phyloP scores from a whole-genome alignment of 768 basidiomycete genomes.

The Epithele typhae region DNA sequence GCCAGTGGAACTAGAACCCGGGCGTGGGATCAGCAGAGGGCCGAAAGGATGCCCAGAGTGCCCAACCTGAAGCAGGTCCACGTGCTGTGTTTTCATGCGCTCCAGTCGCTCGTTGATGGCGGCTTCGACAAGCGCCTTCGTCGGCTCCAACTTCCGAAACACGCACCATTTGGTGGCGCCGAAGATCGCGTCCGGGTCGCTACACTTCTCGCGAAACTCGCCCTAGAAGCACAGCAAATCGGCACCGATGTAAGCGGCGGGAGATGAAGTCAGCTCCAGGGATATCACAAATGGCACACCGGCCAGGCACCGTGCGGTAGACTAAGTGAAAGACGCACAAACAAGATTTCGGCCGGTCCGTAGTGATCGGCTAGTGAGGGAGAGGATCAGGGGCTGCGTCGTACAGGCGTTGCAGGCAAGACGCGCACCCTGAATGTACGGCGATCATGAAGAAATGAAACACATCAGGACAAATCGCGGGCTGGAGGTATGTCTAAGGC shows the following conservation, averaged over 20 bases:
- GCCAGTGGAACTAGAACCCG: constrained; percentile 75
- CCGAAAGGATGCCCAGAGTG: background rate
- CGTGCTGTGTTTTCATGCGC: constrained; percentile 52
- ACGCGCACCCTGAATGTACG: constrained; percentile 5
- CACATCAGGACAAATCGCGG: too few species aligned
- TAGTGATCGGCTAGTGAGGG: constrained; percentile 73
- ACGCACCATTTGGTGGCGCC: constrained; percentile 89
- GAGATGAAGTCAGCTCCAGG: too few species aligned
- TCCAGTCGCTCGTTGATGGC: constrained; percentile 67
- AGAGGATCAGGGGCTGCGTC: background rate
- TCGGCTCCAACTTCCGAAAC: constrained; percentile 49
- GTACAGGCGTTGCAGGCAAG: background rate
- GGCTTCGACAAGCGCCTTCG: constrained; percentile 53
- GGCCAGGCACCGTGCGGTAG: too few species aligned
- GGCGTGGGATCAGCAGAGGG: background rate
- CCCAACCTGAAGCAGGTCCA: constrained; percentile 72
- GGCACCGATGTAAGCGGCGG: too few species aligned
- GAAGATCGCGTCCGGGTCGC: constrained; percentile 39
- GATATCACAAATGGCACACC: too few species aligned
- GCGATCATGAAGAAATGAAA: too few species aligned
- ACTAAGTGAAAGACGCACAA: constrained; percentile 51
- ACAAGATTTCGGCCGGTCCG: constrained; percentile 77
- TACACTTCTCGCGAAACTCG: constrained; percentile 49
- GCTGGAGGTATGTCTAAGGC: constrained; percentile 3
- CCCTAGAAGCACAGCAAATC: constrained; percentile 49